Base-by-base conservation (phyloP, 2,329 filamentous ascomycete species). In the Penicillium sp. region DNA sequence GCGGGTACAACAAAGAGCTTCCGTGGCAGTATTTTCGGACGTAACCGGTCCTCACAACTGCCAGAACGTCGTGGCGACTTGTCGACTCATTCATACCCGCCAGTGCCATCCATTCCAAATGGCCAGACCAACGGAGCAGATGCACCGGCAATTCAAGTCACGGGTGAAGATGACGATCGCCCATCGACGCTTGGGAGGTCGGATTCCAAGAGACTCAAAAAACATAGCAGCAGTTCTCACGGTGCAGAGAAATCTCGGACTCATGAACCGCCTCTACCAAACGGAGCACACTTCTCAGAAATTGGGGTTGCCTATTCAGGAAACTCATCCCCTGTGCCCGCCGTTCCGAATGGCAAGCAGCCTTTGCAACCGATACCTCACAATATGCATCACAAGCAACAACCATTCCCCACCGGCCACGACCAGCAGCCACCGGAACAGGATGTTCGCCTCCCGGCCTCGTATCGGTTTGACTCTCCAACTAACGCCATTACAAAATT, bases 11-110 rank as follows among this genome's bases (percentile, higher is more conserved):
- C 82, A 26, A 79, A 77, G 50, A 85, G 78, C 56, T 70, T 85
- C 47, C 77, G 74, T 47, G 80, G 83, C 16, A 92, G 84, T 61
- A 81, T 95, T 17, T 89, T 94, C 59, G 80, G 84, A n/a, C 70
- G 74, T 39, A 72, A 75, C 34, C 68, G 68, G 33, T 71, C 72
- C 26, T 65, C 70, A 44, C 56, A 66, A 44, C 52, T 48, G 60
- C 67, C 47, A 64, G 66, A 64, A 48, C 61, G 69, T 57, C 52
- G 71, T 60, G 55, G 62, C 59, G 70, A 69, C 31, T 57, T 64
- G 39, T 50, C 52, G n/a, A 45, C 43, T 15, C 57, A 55, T n/a
- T 32, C 35, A 16, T 45, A 53, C 39, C 36, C 50, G 20, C 41
- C 51, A 16, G 46, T 55, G 27, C 44, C 53, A 26, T 39, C 51